Conservation (phyloP, 2,329 filamentous ascomycete species). For the Camptophora hylomeconis region DNA sequence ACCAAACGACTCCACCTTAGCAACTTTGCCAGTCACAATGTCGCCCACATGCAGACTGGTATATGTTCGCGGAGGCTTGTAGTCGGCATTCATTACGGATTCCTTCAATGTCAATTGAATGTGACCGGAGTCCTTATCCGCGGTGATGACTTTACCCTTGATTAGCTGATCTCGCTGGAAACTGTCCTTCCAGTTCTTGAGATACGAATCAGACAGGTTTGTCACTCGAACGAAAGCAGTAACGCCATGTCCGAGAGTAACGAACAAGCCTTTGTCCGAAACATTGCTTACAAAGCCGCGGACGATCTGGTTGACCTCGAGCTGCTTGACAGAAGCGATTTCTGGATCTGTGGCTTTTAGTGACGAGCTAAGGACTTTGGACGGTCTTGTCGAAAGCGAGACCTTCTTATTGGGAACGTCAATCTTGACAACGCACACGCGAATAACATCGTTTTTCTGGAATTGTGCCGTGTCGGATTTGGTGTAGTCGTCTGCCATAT, state of each 20-base stretch:
- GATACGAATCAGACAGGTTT: conserved; percentile 76
- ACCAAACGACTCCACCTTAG: conserved; percentile 89
- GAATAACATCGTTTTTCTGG: conserved; percentile 73
- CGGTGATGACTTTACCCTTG: conserved; percentile 65
- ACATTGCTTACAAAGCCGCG: conserved; percentile 89
- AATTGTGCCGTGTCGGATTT: conserved; percentile 63
- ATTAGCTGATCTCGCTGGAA: conserved; percentile 86
- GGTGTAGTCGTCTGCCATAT: conserved; percentile 76
- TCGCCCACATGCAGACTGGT: conserved; percentile 69
- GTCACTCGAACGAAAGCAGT: conserved; percentile 73
- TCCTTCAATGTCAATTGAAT: conserved; percentile 78
- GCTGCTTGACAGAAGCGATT: conserved; percentile 54
- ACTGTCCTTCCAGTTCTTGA: conserved; percentile 90
- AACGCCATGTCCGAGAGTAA: conserved; percentile 67
- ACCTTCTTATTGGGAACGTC: conserved; percentile 77
- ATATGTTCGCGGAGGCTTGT: conserved; percentile 58
- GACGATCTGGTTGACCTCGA: conserved; percentile 65
- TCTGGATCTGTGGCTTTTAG: conserved; percentile 70
- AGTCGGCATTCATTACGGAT: conserved; percentile 69
- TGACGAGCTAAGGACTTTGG: conserved; percentile 76
- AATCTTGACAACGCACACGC: conserved; percentile 71
- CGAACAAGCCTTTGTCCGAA: conserved; percentile 76
- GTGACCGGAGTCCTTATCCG: conserved; percentile 56
- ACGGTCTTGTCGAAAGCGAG: conserved; percentile 69
- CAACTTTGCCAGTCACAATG: conserved; percentile 74